Conservation (phyloP, 2,329 filamentous ascomycete species). For the Colletotrichum gigasporum region DNA sequence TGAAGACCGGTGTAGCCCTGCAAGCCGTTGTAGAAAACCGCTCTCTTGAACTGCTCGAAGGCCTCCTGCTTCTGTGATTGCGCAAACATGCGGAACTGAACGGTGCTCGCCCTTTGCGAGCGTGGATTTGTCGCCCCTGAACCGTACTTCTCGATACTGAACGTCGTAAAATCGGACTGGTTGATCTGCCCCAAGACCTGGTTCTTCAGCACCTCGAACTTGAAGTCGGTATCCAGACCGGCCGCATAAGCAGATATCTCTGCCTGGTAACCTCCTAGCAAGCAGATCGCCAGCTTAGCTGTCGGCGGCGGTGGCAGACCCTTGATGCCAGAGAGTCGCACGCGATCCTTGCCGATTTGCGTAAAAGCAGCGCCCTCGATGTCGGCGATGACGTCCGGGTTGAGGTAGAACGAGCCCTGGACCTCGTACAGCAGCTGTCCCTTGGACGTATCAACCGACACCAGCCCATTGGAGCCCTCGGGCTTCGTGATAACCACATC, state of each 20-base stretch:
- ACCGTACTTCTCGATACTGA: slow-evolving; percentile 43
- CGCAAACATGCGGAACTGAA: slow-evolving; percentile 52
- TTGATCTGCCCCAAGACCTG: slow-evolving; percentile 37
- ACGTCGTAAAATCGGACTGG: slow-evolving; percentile 36
- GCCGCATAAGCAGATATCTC: slow-evolving; percentile 40
- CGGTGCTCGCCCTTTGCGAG: slow-evolving; percentile 49
- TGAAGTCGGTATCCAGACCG: slow-evolving; percentile 37
- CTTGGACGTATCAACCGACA: slow-evolving; percentile 48
- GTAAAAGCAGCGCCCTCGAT: slow-evolving; percentile 45
- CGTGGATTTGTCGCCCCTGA: slow-evolving; percentile 34
- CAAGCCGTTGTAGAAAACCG: slow-evolving; percentile 41
- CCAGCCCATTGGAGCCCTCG: slow-evolving; percentile 44
- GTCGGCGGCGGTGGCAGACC: slow-evolving; percentile 49
- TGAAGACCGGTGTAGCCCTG: slow-evolving; percentile 45
- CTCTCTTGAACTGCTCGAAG: slow-evolving; percentile 34
- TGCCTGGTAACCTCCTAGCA: slow-evolving; percentile 47
- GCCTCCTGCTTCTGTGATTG: slow-evolving; percentile 39
- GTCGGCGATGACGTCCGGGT: slow-evolving; percentile 58
- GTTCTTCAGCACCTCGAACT: slow-evolving; percentile 39
- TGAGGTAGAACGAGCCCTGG: slow-evolving; percentile 57
- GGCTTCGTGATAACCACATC: slow-evolving; percentile 46
- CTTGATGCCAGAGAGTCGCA: slow-evolving; percentile 46
- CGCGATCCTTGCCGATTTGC: slow-evolving; percentile 45
- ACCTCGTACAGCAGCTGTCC: slow-evolving; percentile 61
- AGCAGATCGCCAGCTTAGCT: slow-evolving; percentile 50